Base-by-base conservation (phyloP, 1,284 basidiomycete species). In the Rhodotorula sp. region DNA sequence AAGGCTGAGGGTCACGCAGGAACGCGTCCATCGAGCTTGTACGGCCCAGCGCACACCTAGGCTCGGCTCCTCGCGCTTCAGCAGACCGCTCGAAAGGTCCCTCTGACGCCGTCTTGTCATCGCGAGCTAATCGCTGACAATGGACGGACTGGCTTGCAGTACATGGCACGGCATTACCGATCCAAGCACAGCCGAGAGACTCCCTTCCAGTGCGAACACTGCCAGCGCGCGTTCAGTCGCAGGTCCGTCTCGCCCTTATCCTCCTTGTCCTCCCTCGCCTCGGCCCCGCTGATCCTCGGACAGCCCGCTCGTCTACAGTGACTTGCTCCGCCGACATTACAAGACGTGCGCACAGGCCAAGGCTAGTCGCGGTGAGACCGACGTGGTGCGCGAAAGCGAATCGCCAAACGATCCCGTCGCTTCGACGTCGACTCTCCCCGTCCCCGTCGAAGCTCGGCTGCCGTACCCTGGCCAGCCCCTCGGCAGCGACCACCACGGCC, bases 241-340 rank as follows among this genome's bases (percentile, higher is more conserved):
- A 69, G 64, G 70, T 69, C 24, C 6, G 67, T 8, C 10, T 8
- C 7, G 10, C 14, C 37, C 37, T 12, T 42, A 10, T 42, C 37
- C 37, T 42, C 37, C 37, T 42, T n/a, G n/a, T n/a, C n/a, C n/a
- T n/a, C n/a, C 29, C 37, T 15, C 42, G 10, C 20, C 24, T 46
- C 42, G 20, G 22, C 29, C 26, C 20, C 26, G 26, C 48, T 24
- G 33, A n/a, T 18, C 5, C 12, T 12, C 59, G 51, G 45, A 33
- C 14, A 10, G 12, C 18, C 24, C 60, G n/a, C 45, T 53, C 24
- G 26, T 17, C 17, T 14, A 8, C 37, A 72, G 70, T 46, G 73
- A 74, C 26, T 45, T 74, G 10, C 64, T 74, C 17, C 37, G 62
- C 29, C 49, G 73, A 1, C 73, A 74, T 58, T 64, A 64, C 62